Conservation (phyloP, 345 rosid genomes). For the Arabidopsis arenosa region DNA sequence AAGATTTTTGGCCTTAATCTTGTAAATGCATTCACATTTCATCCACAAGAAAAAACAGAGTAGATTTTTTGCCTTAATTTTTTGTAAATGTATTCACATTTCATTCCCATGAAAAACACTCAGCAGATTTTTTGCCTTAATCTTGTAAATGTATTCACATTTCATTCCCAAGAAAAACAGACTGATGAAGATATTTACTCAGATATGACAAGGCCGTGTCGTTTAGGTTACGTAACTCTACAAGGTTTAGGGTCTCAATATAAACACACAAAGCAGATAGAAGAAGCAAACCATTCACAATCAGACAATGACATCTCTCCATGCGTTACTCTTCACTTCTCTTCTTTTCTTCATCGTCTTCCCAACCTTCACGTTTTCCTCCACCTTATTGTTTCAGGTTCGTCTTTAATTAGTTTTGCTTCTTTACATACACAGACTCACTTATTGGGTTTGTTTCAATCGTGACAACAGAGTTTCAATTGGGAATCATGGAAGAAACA, state of each 20-base stretch:
- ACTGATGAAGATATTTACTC: not conserved
- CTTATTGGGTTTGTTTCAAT: not conserved
- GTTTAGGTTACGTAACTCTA: not conserved
- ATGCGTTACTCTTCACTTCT: conserved; percentile 38
- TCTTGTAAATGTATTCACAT: not conserved
- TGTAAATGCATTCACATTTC: not conserved
- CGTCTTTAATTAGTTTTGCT: not conserved
- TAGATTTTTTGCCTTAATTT: not conserved
- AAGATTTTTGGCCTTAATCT: not conserved
- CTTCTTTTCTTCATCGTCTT: conserved; percentile 47
- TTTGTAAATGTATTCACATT: no score
- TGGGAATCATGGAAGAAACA: conserved; percentile 77
- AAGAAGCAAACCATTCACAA: not conserved
- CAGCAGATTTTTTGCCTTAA: not conserved
- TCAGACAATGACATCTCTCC: conserved; percentile 39
- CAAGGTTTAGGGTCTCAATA: not conserved
- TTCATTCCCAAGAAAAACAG: not conserved
- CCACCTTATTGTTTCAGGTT: conserved; percentile 73
- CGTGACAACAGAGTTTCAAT: conserved; percentile 67
- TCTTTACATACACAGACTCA: not conserved
- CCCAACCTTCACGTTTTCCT: conserved; percentile 51
- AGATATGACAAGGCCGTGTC: not conserved
- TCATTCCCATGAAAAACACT: no score
- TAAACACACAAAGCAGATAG: conserved; percentile 23
- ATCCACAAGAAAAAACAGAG: not conserved